phyloP scores from a whole-genome alignment of 495 filamentous ascomycete species.

The Podospora anserina region DNA sequence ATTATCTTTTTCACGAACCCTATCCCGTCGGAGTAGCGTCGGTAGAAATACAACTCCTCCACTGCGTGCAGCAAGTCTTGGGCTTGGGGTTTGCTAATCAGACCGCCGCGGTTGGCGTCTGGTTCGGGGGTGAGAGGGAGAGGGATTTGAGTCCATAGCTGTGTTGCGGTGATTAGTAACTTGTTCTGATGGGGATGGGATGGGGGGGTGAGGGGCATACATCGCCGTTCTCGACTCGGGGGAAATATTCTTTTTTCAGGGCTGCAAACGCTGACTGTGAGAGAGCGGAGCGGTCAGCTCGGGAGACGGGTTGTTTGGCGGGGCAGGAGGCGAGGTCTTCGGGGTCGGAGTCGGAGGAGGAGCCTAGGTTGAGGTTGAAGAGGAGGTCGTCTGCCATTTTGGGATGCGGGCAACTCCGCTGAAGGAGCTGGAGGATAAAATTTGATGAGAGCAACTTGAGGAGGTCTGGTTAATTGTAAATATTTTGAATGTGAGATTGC shows the following conservation, averaged over 20 bases:
- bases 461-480: background rate
- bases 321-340: background rate
- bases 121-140: constrained; percentile 15
- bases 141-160: constrained; percentile 27
- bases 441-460: background rate
- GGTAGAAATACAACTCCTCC: constrained; percentile 56
- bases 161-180: background rate
- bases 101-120: background rate
- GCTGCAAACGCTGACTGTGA: constrained; percentile 43
- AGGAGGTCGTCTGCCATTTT: constrained; percentile 33
- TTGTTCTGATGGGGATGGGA: background rate
- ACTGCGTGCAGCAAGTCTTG: constrained; percentile 52
- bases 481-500: background rate
- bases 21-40: constrained; percentile 44
- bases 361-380: constrained; percentile 40
- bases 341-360: constrained; percentile 29
- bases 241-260: constrained; percentile 36
- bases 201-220: constrained; percentile 22
- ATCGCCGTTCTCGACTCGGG: constrained; percentile 48
- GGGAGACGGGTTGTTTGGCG: constrained; percentile 16
- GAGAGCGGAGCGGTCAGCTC: constrained; percentile 40
- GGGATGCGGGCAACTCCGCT: no score
- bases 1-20: constrained; percentile 34
- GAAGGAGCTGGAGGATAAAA: no score
- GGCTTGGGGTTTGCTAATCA: constrained; percentile 38